phyloP scores from a whole-genome alignment of 257 asterid species.

The Marsdenia floribunda region DNA sequence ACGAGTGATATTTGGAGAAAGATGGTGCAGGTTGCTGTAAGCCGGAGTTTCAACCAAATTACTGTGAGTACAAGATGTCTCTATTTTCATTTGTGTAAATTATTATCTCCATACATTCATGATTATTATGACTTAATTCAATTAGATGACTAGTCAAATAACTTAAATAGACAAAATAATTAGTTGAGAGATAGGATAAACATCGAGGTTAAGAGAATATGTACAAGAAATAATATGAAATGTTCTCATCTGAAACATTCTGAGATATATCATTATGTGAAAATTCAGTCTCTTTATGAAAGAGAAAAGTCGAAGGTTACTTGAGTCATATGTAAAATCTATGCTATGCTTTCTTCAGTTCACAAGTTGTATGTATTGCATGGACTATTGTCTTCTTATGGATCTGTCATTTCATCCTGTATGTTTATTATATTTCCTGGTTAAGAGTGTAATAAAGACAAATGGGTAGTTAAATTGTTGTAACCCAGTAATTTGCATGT shows the following conservation, averaged over 20 bases:
- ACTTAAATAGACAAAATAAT: background rate
- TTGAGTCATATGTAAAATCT: background rate
- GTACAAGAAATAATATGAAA: background rate
- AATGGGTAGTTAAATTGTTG: background rate
- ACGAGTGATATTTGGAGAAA: slow-evolving; percentile 83
- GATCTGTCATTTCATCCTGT: background rate
- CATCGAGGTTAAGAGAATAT: background rate
- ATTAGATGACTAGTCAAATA: background rate
- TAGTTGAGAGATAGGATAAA: background rate
- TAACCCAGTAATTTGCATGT: background rate
- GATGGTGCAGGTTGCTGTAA: slow-evolving; percentile 85
- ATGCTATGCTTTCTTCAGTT: background rate
- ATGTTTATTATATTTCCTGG: background rate
- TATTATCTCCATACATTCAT: background rate
- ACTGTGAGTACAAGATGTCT: slow-evolving; percentile 48
- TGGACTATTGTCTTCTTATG: background rate
- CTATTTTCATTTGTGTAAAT: slow-evolving; percentile 5
- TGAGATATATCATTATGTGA: background rate
- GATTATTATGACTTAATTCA: background rate
- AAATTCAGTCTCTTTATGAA: background rate
- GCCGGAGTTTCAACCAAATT: slow-evolving; percentile 93
- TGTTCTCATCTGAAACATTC: background rate
- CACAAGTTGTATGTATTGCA: background rate
- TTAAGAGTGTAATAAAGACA: background rate
- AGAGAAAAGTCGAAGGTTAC: background rate